These are phyloP conservation scores for Aspergillus panamensis DNA, from an alignment of 495 filamentous ascomycete genomes.

Conservation along the genomic window DNA sequence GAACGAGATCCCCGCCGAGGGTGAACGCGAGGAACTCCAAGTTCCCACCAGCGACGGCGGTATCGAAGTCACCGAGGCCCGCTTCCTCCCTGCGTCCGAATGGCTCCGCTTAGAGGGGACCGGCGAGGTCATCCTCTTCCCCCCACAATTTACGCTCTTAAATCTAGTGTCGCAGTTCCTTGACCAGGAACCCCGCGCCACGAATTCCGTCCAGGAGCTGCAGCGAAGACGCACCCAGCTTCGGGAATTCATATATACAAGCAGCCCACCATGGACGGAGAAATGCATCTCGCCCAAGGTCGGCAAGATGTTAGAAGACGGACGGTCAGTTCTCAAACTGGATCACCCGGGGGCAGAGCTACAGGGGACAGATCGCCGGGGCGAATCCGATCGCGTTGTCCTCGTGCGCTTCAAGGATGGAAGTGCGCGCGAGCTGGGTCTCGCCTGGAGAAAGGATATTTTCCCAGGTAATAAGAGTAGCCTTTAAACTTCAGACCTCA, in stretches of 20 bases:
- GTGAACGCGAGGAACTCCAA: conserved; percentile 39
- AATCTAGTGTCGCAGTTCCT: conserved; percentile 62
- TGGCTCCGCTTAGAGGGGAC: conserved; percentile 63
- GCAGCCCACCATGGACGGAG: conserved; percentile 65
- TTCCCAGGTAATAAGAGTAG: conserved; percentile 28
- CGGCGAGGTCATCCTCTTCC: conserved; percentile 78
- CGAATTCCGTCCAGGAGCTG: conserved; percentile 34
- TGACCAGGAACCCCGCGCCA: conserved; percentile 34
- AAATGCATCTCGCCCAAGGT: conserved; percentile 72
- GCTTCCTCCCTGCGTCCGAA: conserved; percentile 63
- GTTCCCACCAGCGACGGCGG: conserved; percentile 79
- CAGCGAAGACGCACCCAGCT: conserved; percentile 53
- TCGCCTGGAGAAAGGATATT: conserved; percentile 52
- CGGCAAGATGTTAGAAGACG: conserved; percentile 54
- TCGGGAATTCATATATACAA: conserved; percentile 52
- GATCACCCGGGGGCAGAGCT: conserved; percentile 72
- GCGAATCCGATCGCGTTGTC: conserved; percentile 71
- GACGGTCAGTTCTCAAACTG: conserved; percentile 60
- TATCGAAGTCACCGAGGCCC: conserved; percentile 75
- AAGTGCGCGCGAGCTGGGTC: conserved; percentile 51
- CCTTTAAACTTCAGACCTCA: conserved; percentile 26
- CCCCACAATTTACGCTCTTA: conserved; percentile 83
- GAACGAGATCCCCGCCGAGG: conserved; percentile 31
- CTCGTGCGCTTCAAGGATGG: conserved; percentile 61
- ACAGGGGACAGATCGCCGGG: conserved; percentile 55